phyloP scores from a whole-genome alignment of 2,329 filamentous ascomycete genomes.

The Sarocladiaceae sp. region DNA sequence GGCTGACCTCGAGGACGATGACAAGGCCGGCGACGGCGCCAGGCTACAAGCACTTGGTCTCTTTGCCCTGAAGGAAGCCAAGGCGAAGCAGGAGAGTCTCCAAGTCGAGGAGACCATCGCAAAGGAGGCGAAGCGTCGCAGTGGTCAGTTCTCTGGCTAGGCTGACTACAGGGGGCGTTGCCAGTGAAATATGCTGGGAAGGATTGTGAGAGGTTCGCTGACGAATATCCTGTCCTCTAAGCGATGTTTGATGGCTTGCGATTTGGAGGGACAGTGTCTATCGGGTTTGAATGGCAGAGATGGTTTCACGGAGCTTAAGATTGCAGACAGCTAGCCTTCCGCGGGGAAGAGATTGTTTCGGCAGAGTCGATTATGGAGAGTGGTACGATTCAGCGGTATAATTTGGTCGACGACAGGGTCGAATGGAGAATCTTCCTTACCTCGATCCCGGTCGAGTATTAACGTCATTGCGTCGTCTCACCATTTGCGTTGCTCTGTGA shows the following conservation, averaged over 20 bases:
- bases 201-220: not conserved
- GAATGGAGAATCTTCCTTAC: too few species aligned
- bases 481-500: too few species aligned
- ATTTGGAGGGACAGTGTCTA: too few species aligned
- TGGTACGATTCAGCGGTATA: too few species aligned
- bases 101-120: conserved; percentile 58
- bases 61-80: conserved; percentile 40
- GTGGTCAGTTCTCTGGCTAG: conserved; percentile 5
- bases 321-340: too few species aligned
- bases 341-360: too few species aligned
- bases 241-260: not conserved
- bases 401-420: too few species aligned
- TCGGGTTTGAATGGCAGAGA: too few species aligned
- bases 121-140: conserved; percentile 37
- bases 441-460: too few species aligned
- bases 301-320: too few species aligned
- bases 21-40: conserved; percentile 16
- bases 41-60: conserved; percentile 17
- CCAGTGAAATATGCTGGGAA: not conserved
- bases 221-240: not conserved
- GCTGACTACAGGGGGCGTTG: not conserved
- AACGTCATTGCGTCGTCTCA: too few species aligned
- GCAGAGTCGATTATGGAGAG: too few species aligned
- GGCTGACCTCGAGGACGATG: conserved; percentile 52
- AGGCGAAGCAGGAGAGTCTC: conserved; percentile 75